Evolutionary conservation across 2,329 filamentous ascomycete species (phyloP), one percentile per base, ranked within the genome.

Genomic region (Fusarium musae): DNA sequence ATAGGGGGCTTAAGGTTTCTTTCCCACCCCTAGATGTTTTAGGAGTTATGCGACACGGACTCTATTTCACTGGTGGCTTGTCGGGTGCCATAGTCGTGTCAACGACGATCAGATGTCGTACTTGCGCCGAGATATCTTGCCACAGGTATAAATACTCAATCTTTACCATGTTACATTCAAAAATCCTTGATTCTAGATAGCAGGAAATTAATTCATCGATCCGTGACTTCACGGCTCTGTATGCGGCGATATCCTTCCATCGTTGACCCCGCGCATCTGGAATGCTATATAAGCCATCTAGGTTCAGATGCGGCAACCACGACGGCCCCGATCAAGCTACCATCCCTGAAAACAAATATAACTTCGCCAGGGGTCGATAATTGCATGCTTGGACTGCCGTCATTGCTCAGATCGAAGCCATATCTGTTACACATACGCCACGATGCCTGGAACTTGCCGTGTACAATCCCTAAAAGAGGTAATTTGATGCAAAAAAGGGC

Each of bases 161-260:
- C 3, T 17, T 23, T 21, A 17, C 17, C 7, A 4, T 9, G 0
- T 2, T 9, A 32, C 21, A 6, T 4, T 17, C 17, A 2, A 13
- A 9, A 3, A 23, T 50, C 5, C 6, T 12, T 17, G 21, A 12
- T 23, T 23, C 3, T 23, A 1, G 4, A 4, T 23, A 2, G 23
- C 3, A 30, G 3, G 1, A 13, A 10, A 17, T 17, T 17, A 6
- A 13, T 37, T 11, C 13, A 26, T 11, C 4, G 5, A 4, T 23
- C 5, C 3, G n/a, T 21, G n/a, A 8, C n/a, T 52, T 26, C 12
- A 26, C 9, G 5, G 3, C n/a, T 7, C 32, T 36, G 12, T 15
- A 21, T 52, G n/a, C 12, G n/a, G n/a, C 12, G 12, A 52, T 19
- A 37, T 15, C 6, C 32, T 21, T 36, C 9, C 17, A 36, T 37